phyloP scores from a whole-genome alignment of 2,329 filamentous ascomycete genomes.

The Trichoderma sp. region DNA sequence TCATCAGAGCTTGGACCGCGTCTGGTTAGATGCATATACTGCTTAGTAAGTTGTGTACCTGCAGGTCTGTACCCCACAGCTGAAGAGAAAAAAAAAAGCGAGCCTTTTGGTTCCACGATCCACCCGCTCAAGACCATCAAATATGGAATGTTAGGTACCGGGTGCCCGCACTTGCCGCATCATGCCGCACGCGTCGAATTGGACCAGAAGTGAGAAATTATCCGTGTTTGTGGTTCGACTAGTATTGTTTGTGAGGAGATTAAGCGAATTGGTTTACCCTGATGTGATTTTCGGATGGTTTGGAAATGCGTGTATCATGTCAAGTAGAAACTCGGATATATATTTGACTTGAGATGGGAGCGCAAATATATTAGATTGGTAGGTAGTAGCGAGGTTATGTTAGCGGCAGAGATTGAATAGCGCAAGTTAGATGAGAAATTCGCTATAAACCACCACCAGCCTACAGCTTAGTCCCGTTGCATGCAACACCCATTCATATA shows the following conservation, averaged over 20 bases:
- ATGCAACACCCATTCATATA: too few species aligned
- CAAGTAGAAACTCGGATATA: not conserved
- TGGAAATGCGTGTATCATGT: not conserved
- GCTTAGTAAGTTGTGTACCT: slow-evolving; percentile 11
- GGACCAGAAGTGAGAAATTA: not conserved
- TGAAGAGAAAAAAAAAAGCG: not conserved
- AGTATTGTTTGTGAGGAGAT: not conserved
- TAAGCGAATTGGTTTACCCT: not conserved
- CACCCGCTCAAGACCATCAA: not conserved
- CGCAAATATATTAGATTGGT: too few species aligned
- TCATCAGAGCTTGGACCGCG: slow-evolving; percentile 14
- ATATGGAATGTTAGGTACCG: not conserved
- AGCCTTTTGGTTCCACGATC: not conserved
- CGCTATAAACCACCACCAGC: too few species aligned
- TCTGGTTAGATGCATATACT: slow-evolving; percentile 18
- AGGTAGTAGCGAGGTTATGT: too few species aligned
- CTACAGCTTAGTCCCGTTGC: too few species aligned
- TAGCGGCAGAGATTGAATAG: too few species aligned
- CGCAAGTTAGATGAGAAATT: too few species aligned
- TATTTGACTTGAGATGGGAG: not conserved
- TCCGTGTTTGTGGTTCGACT: not conserved
- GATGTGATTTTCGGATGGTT: not conserved
- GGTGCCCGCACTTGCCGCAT: too few species aligned
- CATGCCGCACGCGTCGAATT: not conserved
- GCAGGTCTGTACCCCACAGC: slow-evolving; percentile 13